Base-by-base conservation (phyloP, 2,329 filamentous ascomycete species). In the Lachnellula arida region DNA sequence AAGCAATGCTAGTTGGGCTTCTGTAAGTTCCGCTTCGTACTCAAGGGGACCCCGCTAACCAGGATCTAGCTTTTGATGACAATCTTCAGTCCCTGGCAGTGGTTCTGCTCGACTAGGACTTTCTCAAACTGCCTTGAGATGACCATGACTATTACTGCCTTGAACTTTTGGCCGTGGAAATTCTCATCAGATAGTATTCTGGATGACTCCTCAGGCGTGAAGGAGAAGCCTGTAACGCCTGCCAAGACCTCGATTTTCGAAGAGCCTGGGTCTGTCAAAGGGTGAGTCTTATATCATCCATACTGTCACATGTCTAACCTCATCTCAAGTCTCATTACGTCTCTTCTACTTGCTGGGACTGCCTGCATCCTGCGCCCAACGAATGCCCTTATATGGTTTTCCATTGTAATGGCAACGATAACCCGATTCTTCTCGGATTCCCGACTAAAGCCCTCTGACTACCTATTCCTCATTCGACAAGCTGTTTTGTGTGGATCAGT, bases 51-150 rank as follows among this genome's bases (percentile, higher is more conserved):
- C 49, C 35, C 7, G 35, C 54, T 48, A 42, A 52, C 54, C 8
- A 5, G 37, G 57, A 22, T 50, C 47, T 70, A 91, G 86, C 76
- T 96, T 46, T 79, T 81, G 56, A 79, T 94, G 73, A 86, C 85
- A 3, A 72, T 88, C 44, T 76, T 85, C 66, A 96, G 85, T 72
- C 90, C 94, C 6, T 99, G 94, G 91, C 91, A 97, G 71, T 97
- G 90, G 89, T 97, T 94, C 73, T 94, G 88, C 73, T 94, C 91
- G 1, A 93, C 91, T 0, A 82, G 94, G 47, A 96, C 94, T 0
- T 87, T 99, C 68, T 97, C 93, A 53, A 99, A 99, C 74, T 94
- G 87, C 51, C 76, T 97, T 4, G 94, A 99, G 76, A 91, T 88
- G n/a, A 89, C 88, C 0, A 75, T 99, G 63, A 97, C 93, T 4